A percentile compares a stretch with the other conserved stretches of the same genome.
Conservation (phyloP, 2,329 filamentous ascomycete species). For the Monosporascus sp. region DNA sequence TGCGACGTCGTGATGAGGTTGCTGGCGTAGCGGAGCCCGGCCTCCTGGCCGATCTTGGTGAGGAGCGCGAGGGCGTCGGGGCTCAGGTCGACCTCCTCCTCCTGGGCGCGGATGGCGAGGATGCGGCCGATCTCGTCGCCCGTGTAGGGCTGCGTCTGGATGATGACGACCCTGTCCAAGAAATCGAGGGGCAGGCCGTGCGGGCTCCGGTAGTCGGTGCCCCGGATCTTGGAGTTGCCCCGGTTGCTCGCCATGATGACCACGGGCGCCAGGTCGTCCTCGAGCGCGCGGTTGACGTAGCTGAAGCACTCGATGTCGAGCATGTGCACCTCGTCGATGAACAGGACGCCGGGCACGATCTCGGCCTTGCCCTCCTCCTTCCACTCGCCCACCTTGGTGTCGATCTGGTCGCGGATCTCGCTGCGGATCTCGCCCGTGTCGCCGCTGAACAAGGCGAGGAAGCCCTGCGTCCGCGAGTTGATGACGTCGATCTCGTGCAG, state of each 20-base stretch:
- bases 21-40: conserved; percentile 90
- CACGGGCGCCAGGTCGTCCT: conserved; percentile 90
- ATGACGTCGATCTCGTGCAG: conserved; percentile 99
- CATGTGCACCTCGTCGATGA: conserved; percentile 99
- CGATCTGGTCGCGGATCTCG: conserved; percentile 97
- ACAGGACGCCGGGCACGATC: conserved; percentile 93
- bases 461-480: conserved; percentile 97
- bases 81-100: conserved; percentile 91
- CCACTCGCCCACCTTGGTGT: conserved; percentile 98
- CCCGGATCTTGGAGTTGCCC: conserved; percentile 84
- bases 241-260: conserved; percentile 99
- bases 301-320: conserved; percentile 99
- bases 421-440: conserved; percentile 97
- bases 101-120: conserved; percentile 82
- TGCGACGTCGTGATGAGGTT: conserved; percentile 95
- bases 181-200: conserved; percentile 95
- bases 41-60: conserved; percentile 92
- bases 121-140: conserved; percentile 88
- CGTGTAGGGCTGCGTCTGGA: conserved; percentile 83
- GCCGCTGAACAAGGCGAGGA: conserved; percentile 92
- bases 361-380: conserved; percentile 99
- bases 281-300: conserved; percentile 94
- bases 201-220: conserved; percentile 87
- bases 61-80: conserved; percentile 86
- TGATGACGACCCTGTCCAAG: conserved; percentile 90